These are phyloP conservation scores for Agaricus sinodeliciosus DNA, from an alignment of 768 basidiomycete species.

Conservation along the genomic window DNA sequence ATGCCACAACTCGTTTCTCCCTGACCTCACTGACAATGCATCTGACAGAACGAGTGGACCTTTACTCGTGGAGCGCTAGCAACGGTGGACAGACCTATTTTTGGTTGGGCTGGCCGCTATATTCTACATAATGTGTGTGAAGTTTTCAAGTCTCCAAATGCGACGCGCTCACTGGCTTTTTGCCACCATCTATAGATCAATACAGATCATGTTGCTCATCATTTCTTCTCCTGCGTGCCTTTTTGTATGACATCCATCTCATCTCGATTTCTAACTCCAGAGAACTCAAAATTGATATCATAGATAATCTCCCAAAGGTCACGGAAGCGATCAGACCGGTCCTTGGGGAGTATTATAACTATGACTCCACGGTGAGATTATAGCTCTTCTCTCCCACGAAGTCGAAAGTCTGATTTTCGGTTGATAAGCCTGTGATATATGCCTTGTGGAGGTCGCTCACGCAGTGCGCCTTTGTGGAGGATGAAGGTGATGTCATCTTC, in stretches of 20 bases:
- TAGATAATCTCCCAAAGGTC: conserved; percentile 42
- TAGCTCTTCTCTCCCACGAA: neutral
- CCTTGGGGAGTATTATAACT: conserved; percentile 50
- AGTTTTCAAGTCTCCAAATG: too few species aligned
- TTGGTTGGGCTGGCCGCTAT: conserved; percentile 52
- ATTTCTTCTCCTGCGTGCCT: conserved; percentile 52
- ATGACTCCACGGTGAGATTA: conserved; percentile 45
- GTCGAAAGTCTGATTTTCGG: neutral
- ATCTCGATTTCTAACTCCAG: neutral
- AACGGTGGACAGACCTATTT: conserved; percentile 52
- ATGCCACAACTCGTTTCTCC: neutral
- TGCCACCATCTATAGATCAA: conserved; percentile 25
- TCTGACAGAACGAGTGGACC: conserved; percentile 42
- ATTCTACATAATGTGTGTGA: conserved; percentile 46
- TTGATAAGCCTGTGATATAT: conserved; percentile 28
- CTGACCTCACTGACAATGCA: neutral
- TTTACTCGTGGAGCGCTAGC: conserved; percentile 53
- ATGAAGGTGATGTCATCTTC: conserved; percentile 48
- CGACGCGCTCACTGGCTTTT: neutral
- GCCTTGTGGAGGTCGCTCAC: conserved; percentile 57
- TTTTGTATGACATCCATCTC: conserved; percentile 40
- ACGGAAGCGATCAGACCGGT: conserved; percentile 41
- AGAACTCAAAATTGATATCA: neutral
- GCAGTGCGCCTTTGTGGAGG: conserved; percentile 51
- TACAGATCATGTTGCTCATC: conserved; percentile 51